These are phyloP conservation scores for Suhomyces xylopsoci DNA, from an alignment of 805 yeast species.

Conservation along the genomic window DNA sequence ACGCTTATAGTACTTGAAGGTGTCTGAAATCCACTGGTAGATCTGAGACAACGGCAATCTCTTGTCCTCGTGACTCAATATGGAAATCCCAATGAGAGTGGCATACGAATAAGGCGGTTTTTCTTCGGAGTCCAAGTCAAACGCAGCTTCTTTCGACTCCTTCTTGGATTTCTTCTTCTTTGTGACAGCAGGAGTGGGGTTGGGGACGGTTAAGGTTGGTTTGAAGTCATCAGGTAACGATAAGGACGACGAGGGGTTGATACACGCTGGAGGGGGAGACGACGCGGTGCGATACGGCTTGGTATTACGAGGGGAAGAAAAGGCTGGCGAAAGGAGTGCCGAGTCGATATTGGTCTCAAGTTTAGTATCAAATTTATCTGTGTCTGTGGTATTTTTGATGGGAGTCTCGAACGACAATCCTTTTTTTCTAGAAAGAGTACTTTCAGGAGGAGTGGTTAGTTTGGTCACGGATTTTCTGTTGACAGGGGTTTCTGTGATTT, in stretches of 20 bases:
- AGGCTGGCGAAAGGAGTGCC: slow-evolving; percentile 37
- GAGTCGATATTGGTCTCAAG: slow-evolving; percentile 5
- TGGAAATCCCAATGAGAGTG: slow-evolving; percentile 88
- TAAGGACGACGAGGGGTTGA: slow-evolving; percentile 12
- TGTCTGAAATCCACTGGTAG: slow-evolving; percentile 85
- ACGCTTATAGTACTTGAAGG: slow-evolving; percentile 77
- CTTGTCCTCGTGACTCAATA: slow-evolving; percentile 66
- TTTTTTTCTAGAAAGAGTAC: slow-evolving; percentile 13
- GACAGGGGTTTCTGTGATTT: slow-evolving; percentile 25
- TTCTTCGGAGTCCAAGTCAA: slow-evolving; percentile 49
- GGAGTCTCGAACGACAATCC: slow-evolving; percentile 17
- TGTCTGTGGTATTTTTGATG: background rate
- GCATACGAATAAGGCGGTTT: slow-evolving; percentile 97
- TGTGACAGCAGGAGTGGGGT: slow-evolving; percentile 1
- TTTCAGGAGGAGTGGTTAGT: slow-evolving; percentile 39
- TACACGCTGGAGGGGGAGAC: slow-evolving; percentile 14
- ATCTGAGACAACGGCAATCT: slow-evolving; percentile 57
- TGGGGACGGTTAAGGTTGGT: slow-evolving; percentile 6
- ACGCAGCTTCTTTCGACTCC: slow-evolving; percentile 30
- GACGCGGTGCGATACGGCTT: slow-evolving; percentile 1
- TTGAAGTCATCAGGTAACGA: slow-evolving; percentile 7
- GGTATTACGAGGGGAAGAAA: slow-evolving; percentile 47
- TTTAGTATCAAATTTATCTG: background rate
- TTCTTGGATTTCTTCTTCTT: slow-evolving; percentile 27
- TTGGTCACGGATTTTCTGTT: slow-evolving; percentile 16